Evolutionary conservation across 495 filamentous ascomycete species (phyloP).

Genomic region (Mycothermus thermophilus): DNA sequence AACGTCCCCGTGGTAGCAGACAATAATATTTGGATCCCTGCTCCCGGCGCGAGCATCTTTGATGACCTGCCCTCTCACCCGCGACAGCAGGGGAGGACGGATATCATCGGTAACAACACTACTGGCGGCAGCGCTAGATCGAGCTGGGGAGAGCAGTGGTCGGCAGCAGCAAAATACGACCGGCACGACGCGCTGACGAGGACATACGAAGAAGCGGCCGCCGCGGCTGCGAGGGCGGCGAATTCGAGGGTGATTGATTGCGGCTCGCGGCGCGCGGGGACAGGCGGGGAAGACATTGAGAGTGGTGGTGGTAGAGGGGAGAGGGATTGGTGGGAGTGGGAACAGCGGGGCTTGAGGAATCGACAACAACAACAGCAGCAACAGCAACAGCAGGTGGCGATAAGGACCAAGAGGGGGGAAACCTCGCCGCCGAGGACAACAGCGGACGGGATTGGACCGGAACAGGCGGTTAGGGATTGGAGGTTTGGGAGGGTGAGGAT

Average conservation of each 20-base stretch:
- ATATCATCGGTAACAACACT: too few relatives aligned
- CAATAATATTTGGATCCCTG: slow-evolving; percentile 27
- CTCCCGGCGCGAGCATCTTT: slow-evolving; percentile 26
- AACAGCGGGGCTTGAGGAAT: neutral
- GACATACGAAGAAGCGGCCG: neutral
- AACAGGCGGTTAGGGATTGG: slow-evolving; percentile 32
- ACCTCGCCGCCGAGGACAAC: slow-evolving; percentile 21
- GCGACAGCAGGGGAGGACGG: too few relatives aligned
- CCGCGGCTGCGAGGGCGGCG: neutral
- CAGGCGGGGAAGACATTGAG: slow-evolving; percentile 3
- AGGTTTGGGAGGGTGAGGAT: slow-evolving; percentile 31
- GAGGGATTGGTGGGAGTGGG: neutral
- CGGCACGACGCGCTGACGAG: too few relatives aligned
- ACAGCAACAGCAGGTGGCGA: slow-evolving; percentile 5
- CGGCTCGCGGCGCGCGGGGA: slow-evolving; percentile 22
- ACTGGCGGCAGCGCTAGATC: too few relatives aligned
- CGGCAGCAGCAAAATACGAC: neutral
- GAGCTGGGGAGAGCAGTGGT: slow-evolving; percentile 3
- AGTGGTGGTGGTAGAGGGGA: neutral
- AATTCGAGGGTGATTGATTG: slow-evolving; percentile 28
- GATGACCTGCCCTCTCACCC: slow-evolving; percentile 32
- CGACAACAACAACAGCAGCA: neutral
- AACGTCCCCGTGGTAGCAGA: neutral
- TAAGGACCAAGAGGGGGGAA: slow-evolving; percentile 17
- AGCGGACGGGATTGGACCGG: slow-evolving; percentile 22